Base-by-base conservation (phyloP, 768 basidiomycete genomes). In the Rhodotorula toruloides region DNA sequence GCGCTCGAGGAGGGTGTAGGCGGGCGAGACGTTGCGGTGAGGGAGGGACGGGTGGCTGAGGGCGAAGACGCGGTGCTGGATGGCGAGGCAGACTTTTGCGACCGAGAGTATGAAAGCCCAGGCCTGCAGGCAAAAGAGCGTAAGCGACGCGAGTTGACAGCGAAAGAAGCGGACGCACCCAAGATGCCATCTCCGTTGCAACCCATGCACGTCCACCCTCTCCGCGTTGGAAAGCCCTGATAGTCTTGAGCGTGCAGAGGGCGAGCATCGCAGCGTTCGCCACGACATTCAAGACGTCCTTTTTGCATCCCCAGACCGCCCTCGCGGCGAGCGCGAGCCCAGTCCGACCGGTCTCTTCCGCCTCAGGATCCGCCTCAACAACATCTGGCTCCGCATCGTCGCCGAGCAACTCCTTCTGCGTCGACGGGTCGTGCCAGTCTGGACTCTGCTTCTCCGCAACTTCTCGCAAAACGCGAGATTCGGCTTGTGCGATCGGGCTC, bases 241-340 rank as follows among this genome's bases (percentile, higher is more conserved):
- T 62, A 8, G 57, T 29, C 49, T 66, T 62, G 19, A 27, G 2
- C 0, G 47, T 46, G 1, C 40, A 27, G 13, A 63, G 10, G 0
- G n/a, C 54, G 6, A 53, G 14, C n/a, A 63, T 53, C 3, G 13
- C 65, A 0, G 37, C 43, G 0, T 55, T n/a, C 9, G 36, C 47
- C 0, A 48, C 21, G 0, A 67, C 48, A 16, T 42, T 44, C 2
- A 64, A 0, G 8, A 54, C 1, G 34, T 71, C 65, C 44, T 71
- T 71, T 58, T 71, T 71, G 22, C 54, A 47, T 0, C 65, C 65
- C 58, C 58, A 63, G 11, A 61, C 14, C 11, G 70, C 69, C 11
- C 61, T 46, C 4, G 27, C 4, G 4, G 46, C 44, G 19, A 54
- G 8, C 19, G 4, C 19, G 7, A 21, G 6, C 17, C 44, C 49